Conservation (phyloP, 2,329 filamentous ascomycete species). For the Ceratocystis huliohia region DNA sequence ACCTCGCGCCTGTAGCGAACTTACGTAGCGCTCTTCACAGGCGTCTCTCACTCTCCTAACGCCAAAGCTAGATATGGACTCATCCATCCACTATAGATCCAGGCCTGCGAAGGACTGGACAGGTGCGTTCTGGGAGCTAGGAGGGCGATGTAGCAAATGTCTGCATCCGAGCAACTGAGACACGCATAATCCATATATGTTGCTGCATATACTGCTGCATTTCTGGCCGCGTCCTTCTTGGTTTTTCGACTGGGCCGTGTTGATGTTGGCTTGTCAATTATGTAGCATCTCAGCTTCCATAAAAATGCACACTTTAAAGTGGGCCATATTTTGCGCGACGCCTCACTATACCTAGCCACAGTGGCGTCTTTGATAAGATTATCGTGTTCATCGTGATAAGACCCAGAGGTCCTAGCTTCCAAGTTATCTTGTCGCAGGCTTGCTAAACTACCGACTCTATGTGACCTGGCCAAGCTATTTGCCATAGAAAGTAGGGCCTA, state of each 20-base stretch:
- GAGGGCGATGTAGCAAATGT: neutral
- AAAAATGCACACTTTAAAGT: neutral
- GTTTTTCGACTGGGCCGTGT: neutral
- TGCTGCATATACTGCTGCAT: neutral
- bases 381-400: neutral
- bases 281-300: too few species aligned
- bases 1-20: too few species aligned
- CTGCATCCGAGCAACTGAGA: neutral
- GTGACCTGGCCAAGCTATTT: neutral
- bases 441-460: neutral
- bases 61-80: neutral
- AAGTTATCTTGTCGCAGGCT: neutral
- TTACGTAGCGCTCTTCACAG: too few species aligned
- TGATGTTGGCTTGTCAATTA: neutral
- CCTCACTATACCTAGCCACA: neutral
- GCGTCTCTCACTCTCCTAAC: neutral
- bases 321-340: neutral
- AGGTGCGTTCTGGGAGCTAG: neutral
- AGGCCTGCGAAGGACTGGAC: neutral
- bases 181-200: neutral
- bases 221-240: neutral
- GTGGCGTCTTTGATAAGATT: neutral
- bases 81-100: too few species aligned
- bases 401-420: neutral
- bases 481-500: neutral